A percentile compares a stretch with the other conserved stretches of the same genome.
Evolutionary conservation across 1,284 basidiomycete genomes (phyloP).

Genomic region (Pseudozyma hubeiensis): DNA sequence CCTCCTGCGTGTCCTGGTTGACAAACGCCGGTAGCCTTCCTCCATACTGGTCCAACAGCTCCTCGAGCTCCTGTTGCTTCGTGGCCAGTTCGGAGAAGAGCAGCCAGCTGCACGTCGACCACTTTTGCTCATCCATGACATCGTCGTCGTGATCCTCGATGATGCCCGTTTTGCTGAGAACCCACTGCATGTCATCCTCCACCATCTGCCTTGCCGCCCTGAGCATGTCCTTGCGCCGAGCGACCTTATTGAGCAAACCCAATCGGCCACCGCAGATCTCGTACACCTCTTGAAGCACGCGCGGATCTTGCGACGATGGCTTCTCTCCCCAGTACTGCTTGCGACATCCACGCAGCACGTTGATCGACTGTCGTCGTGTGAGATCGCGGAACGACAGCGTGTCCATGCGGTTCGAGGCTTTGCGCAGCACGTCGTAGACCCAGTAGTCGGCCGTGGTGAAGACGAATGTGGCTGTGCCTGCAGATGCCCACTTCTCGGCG

Average conservation of each 20-base stretch:
- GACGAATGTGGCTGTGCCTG: conserved; percentile 61
- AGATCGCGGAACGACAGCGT: conserved; percentile 62
- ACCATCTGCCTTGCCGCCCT: conserved; percentile 56
- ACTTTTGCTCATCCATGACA: conserved; percentile 67
- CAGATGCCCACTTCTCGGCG: conserved; percentile 63
- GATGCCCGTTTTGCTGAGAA: conserved; percentile 65
- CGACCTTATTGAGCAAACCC: conserved; percentile 59
- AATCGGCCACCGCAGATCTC: conserved; percentile 59
- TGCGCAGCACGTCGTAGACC: conserved; percentile 59
- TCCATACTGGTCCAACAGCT: conserved; percentile 34
- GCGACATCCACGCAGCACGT: conserved; percentile 54
- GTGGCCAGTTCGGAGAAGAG: conserved; percentile 57
- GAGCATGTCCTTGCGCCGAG: conserved; percentile 55
- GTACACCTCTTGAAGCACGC: conserved; percentile 59
- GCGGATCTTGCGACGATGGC: conserved; percentile 34
- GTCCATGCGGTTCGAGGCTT: conserved; percentile 63
- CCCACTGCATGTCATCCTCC: conserved; percentile 64
- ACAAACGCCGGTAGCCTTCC: conserved; percentile 39
- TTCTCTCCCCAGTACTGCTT: conserved; percentile 62
- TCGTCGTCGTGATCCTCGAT: conserved; percentile 66
- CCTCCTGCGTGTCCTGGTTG: conserved; percentile 28
- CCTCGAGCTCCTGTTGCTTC: conserved; percentile 59
- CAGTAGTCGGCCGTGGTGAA: conserved; percentile 62
- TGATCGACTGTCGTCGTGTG: conserved; percentile 53
- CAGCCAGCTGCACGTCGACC: conserved; percentile 65